Evolutionary conservation across 257 asterid species (phyloP), one percentile per base, ranked within the genome.

Genomic region (Solanum verrucosum): DNA sequence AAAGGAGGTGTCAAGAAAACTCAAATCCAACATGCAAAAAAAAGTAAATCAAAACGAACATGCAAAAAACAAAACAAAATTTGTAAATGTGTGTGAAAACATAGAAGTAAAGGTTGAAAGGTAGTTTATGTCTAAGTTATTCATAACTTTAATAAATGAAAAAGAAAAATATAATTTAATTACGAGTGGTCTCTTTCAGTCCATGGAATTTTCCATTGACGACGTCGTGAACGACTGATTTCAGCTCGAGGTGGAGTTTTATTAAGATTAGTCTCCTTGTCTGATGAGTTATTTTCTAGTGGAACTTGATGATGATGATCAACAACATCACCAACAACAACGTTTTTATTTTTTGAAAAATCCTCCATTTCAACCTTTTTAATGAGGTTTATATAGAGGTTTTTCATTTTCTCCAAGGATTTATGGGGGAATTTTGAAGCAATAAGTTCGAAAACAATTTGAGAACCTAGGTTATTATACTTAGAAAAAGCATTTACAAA

Each of bases 181-280:
- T 91, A 93, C 91, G 86, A 91, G n/a, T 92, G 94, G 84, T 91
- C 94, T 3, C 67, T 87, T 86, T 89, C 86, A 4, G 93, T 92
- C 96, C 94, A 92, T 1, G 91, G 92, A 29, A 88, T 49, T 0
- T 91, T 88, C 15, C 1, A 3, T 52, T 85, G 71, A 2, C 90
- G 87, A 13, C 90, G 88, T 0, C 73, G 86, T 14, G 68, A 84
- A 42, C 49, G 49, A 42, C 15, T 42, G 0, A 42, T 42, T 42
- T 34, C 1, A 0, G 16, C 78, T 71, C 20, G 25, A 71, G 40
- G 11, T 1, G 5, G 40, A 42, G 49, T 42, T 1, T 42, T 1
- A 42, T 42, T 42, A 3, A 42, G 1, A 42, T 42, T 40, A 9
- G 44, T 9, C 44, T 42, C 15, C 3, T 16, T 52, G 63, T 52